Base-by-base conservation (phyloP, 768 basidiomycete genomes). In the Rubroboletus pulcherrimus region DNA sequence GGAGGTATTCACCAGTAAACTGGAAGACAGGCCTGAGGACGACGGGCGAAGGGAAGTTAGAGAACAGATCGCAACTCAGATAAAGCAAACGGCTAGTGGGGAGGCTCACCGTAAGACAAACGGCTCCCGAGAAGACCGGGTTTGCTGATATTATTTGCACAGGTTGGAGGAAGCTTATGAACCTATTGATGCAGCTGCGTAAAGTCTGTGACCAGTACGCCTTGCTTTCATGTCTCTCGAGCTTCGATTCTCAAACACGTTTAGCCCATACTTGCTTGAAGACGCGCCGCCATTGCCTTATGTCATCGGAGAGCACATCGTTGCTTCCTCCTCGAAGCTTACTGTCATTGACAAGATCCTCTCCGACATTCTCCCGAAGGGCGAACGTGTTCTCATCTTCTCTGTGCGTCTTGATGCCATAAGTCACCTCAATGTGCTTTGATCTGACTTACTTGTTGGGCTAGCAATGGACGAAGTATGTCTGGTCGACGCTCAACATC, bases 151-250 rank as follows among this genome's bases (percentile, higher is more conserved):
- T 33, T 17, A 8, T 37, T n/a, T 26, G 2, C 41, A n/a, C 55
- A 83, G 81, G 75, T 51, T 85, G 80, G 77, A 76, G 71, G 53
- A 77, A 77, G 56, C 72, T 85, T 42, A 83, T 83, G 79, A 86
- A 86, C 66, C 73, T 89, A n/a, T 66, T 89, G 44, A 79, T 89
- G 75, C 86, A 89, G 67, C 73, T 89, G 11, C 77, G 86, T 43
- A 80, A 81, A 74, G 79, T 86, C 46, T 89, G 87, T 68, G 85
- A 86, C 62, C 87, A 89, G 80, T 83, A 59, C 33, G 81, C 64
- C 4, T 11, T 51, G 10, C 24, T 34, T 51, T 19, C 5, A 39
- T 19, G 29, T 26, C 15, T 9, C 10, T 30, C 35, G 19, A 9
- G 14, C 29, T 31, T 52, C 24, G 26, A 5, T 55, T 43, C 42